A percentile compares a stretch with the other conserved stretches of the same genome.
Evolutionary conservation across 2,329 filamentous ascomycete genomes (phyloP).

Genomic region (Penicillium sp.): DNA sequence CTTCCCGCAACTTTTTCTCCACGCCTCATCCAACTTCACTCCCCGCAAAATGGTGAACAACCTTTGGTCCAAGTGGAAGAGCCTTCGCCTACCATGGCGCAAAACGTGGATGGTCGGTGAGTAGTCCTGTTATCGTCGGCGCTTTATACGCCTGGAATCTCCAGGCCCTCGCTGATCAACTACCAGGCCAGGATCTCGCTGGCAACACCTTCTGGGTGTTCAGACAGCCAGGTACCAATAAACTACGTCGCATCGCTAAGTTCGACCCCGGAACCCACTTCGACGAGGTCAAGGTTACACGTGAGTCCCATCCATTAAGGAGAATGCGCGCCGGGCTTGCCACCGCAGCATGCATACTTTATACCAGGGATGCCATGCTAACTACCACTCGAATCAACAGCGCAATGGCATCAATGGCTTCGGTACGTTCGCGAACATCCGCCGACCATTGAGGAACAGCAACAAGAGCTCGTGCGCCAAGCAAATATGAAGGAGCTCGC

Average conservation of each 20-base stretch:
- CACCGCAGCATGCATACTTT: background rate
- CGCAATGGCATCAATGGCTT: constrained; percentile 66
- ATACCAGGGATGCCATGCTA: constrained; percentile 8
- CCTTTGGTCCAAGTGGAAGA: constrained; percentile 61
- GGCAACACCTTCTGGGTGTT: constrained; percentile 67
- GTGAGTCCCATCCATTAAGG: constrained; percentile 35
- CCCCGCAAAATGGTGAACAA: constrained; percentile 40
- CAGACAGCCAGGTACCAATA: constrained; percentile 52
- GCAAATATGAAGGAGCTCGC: constrained; percentile 57
- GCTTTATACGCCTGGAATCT: background rate
- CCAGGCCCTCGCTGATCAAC: constrained; percentile 11
- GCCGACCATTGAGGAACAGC: constrained; percentile 57
- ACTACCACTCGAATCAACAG: constrained; percentile 35
- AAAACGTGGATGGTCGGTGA: constrained; percentile 56
- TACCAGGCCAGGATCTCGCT: constrained; percentile 54
- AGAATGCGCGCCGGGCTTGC: background rate
- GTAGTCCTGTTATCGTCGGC: constrained; percentile 7
- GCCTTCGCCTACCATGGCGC: constrained; percentile 58
- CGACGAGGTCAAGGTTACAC: constrained; percentile 57
- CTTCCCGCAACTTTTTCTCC: constrained; percentile 11
- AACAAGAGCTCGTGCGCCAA: constrained; percentile 54
- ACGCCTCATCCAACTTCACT: constrained; percentile 7
- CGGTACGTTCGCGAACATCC: constrained; percentile 56
- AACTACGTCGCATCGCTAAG: constrained; percentile 57
- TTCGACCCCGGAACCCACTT: constrained; percentile 52